Base-by-base conservation (phyloP, 2,329 filamentous ascomycete species). In the Dactylonectria estremocensis region DNA sequence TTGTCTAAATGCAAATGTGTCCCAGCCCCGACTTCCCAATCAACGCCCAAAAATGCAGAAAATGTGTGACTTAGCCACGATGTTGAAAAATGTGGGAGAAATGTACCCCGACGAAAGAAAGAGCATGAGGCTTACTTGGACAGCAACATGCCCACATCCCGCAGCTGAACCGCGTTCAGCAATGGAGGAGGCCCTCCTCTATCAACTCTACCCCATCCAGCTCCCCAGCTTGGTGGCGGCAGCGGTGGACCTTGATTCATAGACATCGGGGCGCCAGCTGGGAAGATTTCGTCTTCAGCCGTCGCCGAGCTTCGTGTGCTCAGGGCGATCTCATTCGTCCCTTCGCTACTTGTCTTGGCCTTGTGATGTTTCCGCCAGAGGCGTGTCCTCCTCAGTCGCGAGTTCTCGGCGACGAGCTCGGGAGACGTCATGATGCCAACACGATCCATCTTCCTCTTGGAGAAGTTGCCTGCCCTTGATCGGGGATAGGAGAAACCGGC, bases 401-500 rank as follows among this genome's bases (percentile, higher is more conserved):
- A 60, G 16, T 69, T 72, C 35, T 78, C 71, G n/a, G 72, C 69
- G 70, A 79, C 50, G 69, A 82, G 62, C 53, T 85, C 81, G 1
- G 84, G 83, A 3, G 80, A 83, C 1, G 81, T 81, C 82, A 84
- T 85, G 69, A 84, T 85, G 11, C 82, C 83, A 20, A 80, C 70
- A 11, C 79, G 79, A 8, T 78, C 76, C 6, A 75, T 72, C 35
- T 79, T 78, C 74, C 13, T 37, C 31, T 75, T 73, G 11, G 69
- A 69, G 50, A 78, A 77, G 0, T 69, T 69, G 8, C 70, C 72
- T 33, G 67, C 63, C 60, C 74, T 74, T 6, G 77, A 76, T 11
- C 82, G 81, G 1, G 84, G 82, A 57, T 86, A 87, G 37, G 79
- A 77, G 69, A 88, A 88, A 0, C 86, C 86, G 2, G 86, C 86